Evolutionary conservation across 306 rosid genomes (phyloP).

Genomic region (Citrullus amarus): DNA sequence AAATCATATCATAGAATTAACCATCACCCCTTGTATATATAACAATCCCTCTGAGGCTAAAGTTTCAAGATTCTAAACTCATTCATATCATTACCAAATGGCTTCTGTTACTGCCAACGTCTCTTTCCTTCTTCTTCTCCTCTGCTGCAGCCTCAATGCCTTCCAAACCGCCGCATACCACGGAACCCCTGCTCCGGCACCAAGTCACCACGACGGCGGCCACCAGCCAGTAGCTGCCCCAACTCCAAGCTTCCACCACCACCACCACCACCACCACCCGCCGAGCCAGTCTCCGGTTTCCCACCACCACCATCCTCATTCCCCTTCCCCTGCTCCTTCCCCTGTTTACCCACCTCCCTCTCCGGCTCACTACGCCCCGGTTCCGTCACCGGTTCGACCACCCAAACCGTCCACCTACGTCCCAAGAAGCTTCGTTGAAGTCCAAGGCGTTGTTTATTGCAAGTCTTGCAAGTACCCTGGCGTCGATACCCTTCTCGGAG

Average conservation of each 20-base stretch:
- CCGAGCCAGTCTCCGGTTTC: background rate
- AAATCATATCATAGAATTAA: background rate
- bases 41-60: background rate
- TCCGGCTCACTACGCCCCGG: conserved; percentile 1
- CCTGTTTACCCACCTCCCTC: conserved; percentile 5
- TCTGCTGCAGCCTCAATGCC: background rate
- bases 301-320: background rate
- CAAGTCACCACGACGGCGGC: background rate
- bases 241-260: background rate
- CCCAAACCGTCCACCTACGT: conserved; percentile 3
- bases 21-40: background rate
- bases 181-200: background rate
- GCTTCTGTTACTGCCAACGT: background rate
- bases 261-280: background rate
- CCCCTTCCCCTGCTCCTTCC: conserved; percentile 7
- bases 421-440: conserved; percentile 47
- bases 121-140: background rate
- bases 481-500: conserved; percentile 43
- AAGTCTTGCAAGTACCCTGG: conserved; percentile 69
- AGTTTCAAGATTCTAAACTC: background rate
- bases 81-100: background rate
- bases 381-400: background rate
- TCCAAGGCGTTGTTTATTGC: conserved; percentile 81
- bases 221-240: conserved; percentile 9
- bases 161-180: background rate